phyloP scores from a whole-genome alignment of 179 eudicot species.

The Vitellaria paradoxa region DNA sequence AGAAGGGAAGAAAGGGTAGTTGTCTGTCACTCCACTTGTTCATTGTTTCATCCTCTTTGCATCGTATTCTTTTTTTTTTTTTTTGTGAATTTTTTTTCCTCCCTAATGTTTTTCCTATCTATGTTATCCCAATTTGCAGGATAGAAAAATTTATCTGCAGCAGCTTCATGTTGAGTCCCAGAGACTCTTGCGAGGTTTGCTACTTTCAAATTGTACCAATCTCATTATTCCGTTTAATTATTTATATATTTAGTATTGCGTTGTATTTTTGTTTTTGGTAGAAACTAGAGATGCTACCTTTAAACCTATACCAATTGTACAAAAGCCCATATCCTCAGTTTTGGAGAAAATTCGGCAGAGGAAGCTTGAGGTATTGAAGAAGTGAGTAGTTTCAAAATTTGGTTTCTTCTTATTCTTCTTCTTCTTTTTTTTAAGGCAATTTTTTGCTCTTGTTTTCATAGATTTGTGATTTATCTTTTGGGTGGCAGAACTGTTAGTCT shows the following conservation, averaged over 20 bases:
- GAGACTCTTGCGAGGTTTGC: constrained; percentile 70
- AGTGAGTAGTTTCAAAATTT: constrained; percentile 32
- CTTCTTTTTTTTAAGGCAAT: background rate
- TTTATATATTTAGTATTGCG: background rate
- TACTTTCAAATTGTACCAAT: background rate
- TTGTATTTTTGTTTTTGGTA: constrained; percentile 20
- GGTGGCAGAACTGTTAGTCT: constrained; percentile 20
- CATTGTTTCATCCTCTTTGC: background rate
- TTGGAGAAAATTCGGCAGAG: constrained; percentile 84
- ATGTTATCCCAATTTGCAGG: constrained; percentile 34
- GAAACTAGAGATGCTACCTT: constrained; percentile 77
- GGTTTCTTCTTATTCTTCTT: background rate
- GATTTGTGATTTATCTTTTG: background rate
- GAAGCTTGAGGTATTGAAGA: constrained; percentile 70
- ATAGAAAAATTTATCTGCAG: constrained; percentile 40
- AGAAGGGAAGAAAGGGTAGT: constrained; percentile 57
- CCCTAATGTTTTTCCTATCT: background rate
- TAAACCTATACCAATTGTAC: constrained; percentile 60
- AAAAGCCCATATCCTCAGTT: constrained; percentile 73
- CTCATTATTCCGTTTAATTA: background rate
- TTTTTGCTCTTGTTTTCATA: background rate
- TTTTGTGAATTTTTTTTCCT: too few species aligned
- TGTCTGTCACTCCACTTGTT: background rate
- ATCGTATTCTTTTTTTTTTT: background rate
- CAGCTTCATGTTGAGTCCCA: constrained; percentile 79